Conservation (phyloP, 345 rosid genomes). For the Populus ilicifolia region DNA sequence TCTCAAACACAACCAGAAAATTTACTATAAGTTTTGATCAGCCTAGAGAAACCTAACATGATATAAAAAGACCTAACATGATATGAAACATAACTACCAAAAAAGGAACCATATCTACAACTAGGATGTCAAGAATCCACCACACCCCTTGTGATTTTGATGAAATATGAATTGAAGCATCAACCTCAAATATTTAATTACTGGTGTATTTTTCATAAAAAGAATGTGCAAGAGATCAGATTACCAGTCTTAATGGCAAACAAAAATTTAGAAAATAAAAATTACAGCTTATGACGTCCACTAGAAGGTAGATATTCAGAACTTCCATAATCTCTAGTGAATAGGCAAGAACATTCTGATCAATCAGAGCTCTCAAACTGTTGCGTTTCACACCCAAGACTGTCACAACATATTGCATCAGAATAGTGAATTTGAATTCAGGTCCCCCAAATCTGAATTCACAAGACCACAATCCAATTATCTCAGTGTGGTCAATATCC, state of each 20-base stretch:
- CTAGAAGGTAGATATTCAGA: not conserved
- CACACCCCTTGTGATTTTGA: not conserved
- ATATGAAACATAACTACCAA: not conserved
- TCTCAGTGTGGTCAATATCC: not conserved
- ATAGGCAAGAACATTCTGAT: not conserved
- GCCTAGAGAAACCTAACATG: not conserved
- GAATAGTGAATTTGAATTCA: not conserved
- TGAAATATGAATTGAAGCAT: not conserved
- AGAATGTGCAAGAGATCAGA: not conserved
- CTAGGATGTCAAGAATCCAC: not conserved
- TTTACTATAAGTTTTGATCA: not conserved
- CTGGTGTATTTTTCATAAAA: not conserved
- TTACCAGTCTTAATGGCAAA: not conserved
- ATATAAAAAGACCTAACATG: not conserved
- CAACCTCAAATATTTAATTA: not conserved
- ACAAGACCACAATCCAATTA: not conserved
- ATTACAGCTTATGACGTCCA: not conserved
- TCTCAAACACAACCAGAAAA: constrained; percentile 19
- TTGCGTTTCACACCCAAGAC: not conserved
- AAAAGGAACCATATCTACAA: not conserved
- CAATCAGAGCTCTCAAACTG: not conserved
- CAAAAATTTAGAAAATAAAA: not conserved
- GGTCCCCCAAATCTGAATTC: not conserved
- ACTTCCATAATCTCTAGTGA: not conserved
- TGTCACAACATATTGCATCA: not conserved